phyloP scores from a whole-genome alignment of 2,329 filamentous ascomycete genomes.

The Penicillium nordicum region DNA sequence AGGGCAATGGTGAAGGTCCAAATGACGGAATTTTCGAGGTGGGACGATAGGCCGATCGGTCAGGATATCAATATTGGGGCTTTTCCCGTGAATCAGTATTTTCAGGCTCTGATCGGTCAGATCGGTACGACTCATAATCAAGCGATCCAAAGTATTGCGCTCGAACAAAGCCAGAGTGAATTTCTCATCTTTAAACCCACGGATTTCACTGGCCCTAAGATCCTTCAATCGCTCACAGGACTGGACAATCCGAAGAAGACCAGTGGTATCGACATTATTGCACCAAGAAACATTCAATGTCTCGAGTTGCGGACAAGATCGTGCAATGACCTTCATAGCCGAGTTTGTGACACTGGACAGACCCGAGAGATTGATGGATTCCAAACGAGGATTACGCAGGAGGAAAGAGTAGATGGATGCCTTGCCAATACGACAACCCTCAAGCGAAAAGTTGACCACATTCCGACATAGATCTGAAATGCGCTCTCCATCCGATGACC shows the following conservation, averaged over 20 bases:
- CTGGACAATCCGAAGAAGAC: conserved; percentile 68
- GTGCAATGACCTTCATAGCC: conserved; percentile 80
- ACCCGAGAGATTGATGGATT: conserved; percentile 83
- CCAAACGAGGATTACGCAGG: conserved; percentile 70
- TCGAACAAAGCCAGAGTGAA: conserved; percentile 73
- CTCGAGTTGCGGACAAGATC: conserved; percentile 77
- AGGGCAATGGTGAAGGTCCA: conserved; percentile 78
- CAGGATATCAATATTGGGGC: conserved; percentile 77
- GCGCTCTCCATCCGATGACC: conserved; percentile 62
- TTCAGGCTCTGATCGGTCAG: conserved; percentile 71
- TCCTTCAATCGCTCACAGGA: conserved; percentile 72
- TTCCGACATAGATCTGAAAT: conserved; percentile 84
- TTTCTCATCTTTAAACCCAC: conserved; percentile 70
- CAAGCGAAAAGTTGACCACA: conserved; percentile 79
- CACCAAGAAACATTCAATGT: conserved; percentile 92
- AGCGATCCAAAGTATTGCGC: conserved; percentile 75
- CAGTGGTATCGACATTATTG: conserved; percentile 73
- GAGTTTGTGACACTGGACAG: conserved; percentile 71
- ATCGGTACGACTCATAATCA: conserved; percentile 74
- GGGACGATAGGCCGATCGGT: conserved; percentile 73
- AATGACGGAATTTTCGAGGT: conserved; percentile 71
- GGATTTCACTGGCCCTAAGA: conserved; percentile 75
- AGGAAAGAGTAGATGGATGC: conserved; percentile 74
- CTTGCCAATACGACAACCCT: conserved; percentile 83
- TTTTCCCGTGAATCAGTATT: conserved; percentile 69